Evolutionary conservation across 1,139 yeast genomes (phyloP), one percentile per base, ranked within the genome.

Genomic region (Saccharomyces uvarum): DNA sequence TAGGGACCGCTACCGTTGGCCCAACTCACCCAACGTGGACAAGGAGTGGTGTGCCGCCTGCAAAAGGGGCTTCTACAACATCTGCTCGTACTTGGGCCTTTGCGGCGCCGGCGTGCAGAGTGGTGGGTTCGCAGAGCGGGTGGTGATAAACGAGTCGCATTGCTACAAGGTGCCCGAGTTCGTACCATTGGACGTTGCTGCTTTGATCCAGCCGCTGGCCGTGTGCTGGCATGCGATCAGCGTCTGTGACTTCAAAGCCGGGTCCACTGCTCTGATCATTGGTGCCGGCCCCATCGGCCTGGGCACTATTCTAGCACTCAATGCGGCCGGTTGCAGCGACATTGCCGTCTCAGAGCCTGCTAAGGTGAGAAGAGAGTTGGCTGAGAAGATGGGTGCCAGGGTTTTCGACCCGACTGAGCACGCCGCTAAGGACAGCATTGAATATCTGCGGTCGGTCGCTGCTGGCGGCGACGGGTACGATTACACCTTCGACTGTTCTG

Each of bases 201-300:
- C 85, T 2, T 67, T 81, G 55, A 75, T 78, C 47, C 83, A 81
- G 65, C 84, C 85, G 6, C 67, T 81, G 42, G 70, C 83, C 0
- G 85, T 81, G 21, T 79, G 82, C 11, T 80, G 83, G 82, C 85
- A 81, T 64, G 85, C 83, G 0, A 78, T 79, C 41, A 72, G 75
- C 51, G 68, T 75, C 16, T 70, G 81, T 0, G 67, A 68, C n/a
- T 74, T 80, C 61, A 63, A 73, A 57, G 67, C 66, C 21, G 84
- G 83, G 29, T 73, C 76, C 46, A 70, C 77, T 13, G 84, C 82
- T 3, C 65, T 82, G 38, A 78, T 82, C 48, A 66, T 82, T 2
- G 85, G 86, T 41, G 81, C 82, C 51, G 87, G 87, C 4, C 85
- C 86, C 29, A 82, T 82, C 63, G 87, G 87, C 1, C 67, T 82